Base-by-base conservation (phyloP, 2,329 filamentous ascomycete genomes). In the Pseudogymnoascus sp. region DNA sequence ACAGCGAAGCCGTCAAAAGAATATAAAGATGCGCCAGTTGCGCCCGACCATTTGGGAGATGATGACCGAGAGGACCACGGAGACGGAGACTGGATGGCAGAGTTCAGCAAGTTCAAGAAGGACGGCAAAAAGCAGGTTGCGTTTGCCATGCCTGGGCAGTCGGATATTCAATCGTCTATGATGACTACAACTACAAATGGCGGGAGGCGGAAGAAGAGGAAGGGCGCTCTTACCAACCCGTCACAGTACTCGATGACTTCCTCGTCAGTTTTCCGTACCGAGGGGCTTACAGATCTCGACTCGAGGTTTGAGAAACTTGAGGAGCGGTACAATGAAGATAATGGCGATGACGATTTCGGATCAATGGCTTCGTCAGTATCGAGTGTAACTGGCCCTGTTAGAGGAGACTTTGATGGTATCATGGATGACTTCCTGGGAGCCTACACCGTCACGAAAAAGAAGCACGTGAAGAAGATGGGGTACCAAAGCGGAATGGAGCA, bases 31-130 rank as follows among this genome's bases (percentile, higher is more conserved):
- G 64, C 67, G 13, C 73, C 67, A 67, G 72, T 71, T 19, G 64
- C 65, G 19, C 76, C 77, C 13, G 76, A 80, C 6, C 73, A 77
- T 8, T 78, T 74, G 14, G 79, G 80, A n/a, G 74, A 82, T 60
- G 80, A 81, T 62, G 76, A 79, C 3, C 78, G 83, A 4, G 83
- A 86, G 29, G 85, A 88, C 63, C 82, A 82, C 2, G 83, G 80
- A 14, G 86, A 90, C 63, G 88, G 91, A 65, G 88, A 90, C 69
- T 99, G 95, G 92, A 82, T 97, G 76, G 86, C 88, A 63, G 90
- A 97, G 71, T 97, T 96, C 78, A 90, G 90, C 70, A 91, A 95
- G 73, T 97, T 96, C 81, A 97, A 97, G 76, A 90, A 89, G 72
- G 90, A 93, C 65, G 82, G 87, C 70, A 86, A 85, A 69, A 80